Evolutionary conservation across 2,329 filamentous ascomycete species (phyloP).

Genomic region (Neocucurbitaria cava): DNA sequence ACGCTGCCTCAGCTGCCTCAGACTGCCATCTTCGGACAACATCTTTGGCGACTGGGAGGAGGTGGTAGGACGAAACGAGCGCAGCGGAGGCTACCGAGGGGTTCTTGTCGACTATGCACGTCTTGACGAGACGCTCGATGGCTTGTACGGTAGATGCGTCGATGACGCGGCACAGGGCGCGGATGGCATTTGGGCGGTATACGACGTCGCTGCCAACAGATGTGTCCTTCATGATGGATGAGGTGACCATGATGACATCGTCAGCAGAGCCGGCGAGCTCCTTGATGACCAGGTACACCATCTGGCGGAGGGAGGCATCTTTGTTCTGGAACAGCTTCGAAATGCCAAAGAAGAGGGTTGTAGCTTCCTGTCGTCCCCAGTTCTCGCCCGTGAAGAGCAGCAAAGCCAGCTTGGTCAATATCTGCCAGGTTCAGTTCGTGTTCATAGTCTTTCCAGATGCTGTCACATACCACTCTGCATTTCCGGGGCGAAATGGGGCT

Average conservation of each 20-base stretch:
- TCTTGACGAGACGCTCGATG: conserved; percentile 98
- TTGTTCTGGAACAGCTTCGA: conserved; percentile 99
- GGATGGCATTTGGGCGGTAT: conserved; percentile 90
- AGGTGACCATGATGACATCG: conserved; percentile 99
- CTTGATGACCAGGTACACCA: conserved; percentile 98
- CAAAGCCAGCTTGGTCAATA: conserved; percentile 92
- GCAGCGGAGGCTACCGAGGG: conserved; percentile 96
- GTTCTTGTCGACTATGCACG: conserved; percentile 98
- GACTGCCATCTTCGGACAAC: conserved; percentile 98
- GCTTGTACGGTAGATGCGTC: conserved; percentile 94
- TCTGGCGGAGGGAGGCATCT: conserved; percentile 95
- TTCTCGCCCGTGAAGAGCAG: conserved; percentile 96
- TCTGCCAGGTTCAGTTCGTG: conserved; percentile 24
- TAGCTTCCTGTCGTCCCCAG: conserved; percentile 97
- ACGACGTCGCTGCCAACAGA: conserved; percentile 87
- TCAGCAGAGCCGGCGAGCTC: conserved; percentile 94
- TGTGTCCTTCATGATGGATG: conserved; percentile 99
- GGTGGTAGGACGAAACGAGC: conserved; percentile 95
- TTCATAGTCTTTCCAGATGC: not conserved
- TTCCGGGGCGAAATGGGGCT: conserved; percentile 95
- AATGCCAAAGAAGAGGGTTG: conserved; percentile 95
- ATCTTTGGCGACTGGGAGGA: conserved; percentile 93
- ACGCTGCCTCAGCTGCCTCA: conserved; percentile 96
- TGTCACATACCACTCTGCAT: conserved; percentile 80
- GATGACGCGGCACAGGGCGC: conserved; percentile 94